Conservation (phyloP, 2,329 filamentous ascomycete genomes). For the Aureobasidium sp. region DNA sequence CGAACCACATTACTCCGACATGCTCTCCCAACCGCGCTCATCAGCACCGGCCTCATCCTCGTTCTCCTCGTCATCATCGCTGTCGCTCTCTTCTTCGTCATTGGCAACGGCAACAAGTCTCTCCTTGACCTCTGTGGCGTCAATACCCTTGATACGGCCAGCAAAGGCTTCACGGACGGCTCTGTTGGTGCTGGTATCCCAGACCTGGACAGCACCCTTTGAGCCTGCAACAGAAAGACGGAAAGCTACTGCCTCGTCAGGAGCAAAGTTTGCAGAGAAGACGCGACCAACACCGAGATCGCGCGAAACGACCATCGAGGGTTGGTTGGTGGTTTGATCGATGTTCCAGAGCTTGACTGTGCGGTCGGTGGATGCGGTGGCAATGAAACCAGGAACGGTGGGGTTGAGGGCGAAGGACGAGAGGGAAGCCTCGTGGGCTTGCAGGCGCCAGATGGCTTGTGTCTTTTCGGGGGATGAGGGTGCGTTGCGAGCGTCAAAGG, state of each 20-base stretch:
- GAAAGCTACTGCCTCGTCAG: constrained; percentile 85
- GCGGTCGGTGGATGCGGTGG: constrained; percentile 87
- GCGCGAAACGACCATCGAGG: constrained; percentile 81
- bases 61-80: constrained; percentile 50
- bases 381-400: constrained; percentile 83
- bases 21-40: constrained; percentile 26
- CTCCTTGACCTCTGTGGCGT: constrained; percentile 54
- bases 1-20: constrained; percentile 22
- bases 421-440: constrained; percentile 88
- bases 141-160: constrained; percentile 43
- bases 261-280: constrained; percentile 83
- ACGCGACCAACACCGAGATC: constrained; percentile 93
- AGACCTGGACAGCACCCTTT: constrained; percentile 85
- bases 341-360: constrained; percentile 97
- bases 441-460: constrained; percentile 87
- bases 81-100: constrained; percentile 54
- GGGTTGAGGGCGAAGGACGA: constrained; percentile 91
- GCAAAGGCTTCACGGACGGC: constrained; percentile 81
- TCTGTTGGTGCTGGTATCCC: constrained; percentile 92
- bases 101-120: constrained; percentile 61
- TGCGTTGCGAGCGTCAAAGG: constrained; percentile 74
- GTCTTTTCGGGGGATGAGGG: constrained; percentile 63
- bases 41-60: constrained; percentile 37
- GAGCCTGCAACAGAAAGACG: constrained; percentile 87
- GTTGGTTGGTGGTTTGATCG: constrained; percentile 46